These are phyloP conservation scores for Calonectria crousiana DNA, from an alignment of 2,329 filamentous ascomycete species.

Conservation along the genomic window DNA sequence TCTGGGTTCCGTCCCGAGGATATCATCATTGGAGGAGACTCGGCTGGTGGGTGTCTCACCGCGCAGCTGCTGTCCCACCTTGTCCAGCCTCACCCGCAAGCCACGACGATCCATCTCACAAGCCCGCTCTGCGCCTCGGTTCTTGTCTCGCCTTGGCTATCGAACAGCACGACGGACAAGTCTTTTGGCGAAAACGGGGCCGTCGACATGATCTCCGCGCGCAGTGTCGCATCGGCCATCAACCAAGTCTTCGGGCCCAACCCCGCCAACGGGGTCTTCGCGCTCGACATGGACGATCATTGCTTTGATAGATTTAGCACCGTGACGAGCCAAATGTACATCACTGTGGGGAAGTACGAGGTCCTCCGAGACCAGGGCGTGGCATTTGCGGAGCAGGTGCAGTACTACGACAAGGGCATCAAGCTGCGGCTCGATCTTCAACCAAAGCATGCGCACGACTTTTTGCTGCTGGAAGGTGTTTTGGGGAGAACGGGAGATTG, in stretches of 20 bases:
- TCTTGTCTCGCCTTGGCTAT: conserved; percentile 46
- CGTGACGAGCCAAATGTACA: conserved; percentile 8
- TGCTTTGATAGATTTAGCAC: neutral
- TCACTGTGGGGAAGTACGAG: conserved; percentile 27
- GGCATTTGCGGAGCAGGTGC: conserved; percentile 19
- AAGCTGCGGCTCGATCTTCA: neutral
- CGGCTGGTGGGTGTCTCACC: conserved; percentile 49
- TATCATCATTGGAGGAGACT: conserved; percentile 49
- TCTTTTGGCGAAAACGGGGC: conserved; percentile 20
- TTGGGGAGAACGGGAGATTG: neutral
- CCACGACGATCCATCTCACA: conserved; percentile 29
- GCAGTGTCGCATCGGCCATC: conserved; percentile 12
- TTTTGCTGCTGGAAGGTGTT: neutral
- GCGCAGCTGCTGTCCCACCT: conserved; percentile 47
- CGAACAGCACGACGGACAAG: neutral
- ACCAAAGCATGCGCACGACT: neutral
- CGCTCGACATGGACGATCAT: neutral
- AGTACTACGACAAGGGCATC: neutral
- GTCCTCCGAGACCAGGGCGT: conserved; percentile 24
- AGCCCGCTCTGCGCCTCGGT: conserved; percentile 46
- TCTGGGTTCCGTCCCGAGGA: conserved; percentile 30
- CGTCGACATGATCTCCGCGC: conserved; percentile 25
- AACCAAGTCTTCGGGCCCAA: neutral
- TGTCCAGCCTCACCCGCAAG: conserved; percentile 41
- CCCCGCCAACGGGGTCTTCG: neutral